These are phyloP conservation scores for Lachancea mirantina DNA, from an alignment of 805 yeast genomes.

Conservation along the genomic window DNA sequence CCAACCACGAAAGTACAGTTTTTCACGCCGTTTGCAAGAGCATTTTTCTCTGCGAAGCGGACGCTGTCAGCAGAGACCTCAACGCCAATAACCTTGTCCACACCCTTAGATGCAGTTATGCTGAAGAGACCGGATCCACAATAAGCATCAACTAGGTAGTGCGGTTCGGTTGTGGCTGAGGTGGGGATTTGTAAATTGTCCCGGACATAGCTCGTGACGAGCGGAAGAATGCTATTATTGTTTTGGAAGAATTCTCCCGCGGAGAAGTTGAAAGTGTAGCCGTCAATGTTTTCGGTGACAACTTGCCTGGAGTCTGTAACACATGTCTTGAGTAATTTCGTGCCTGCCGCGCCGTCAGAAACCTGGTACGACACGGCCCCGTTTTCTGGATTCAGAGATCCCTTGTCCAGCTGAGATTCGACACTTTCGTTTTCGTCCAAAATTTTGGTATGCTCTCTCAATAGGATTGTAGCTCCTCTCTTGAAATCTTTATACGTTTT, in stretches of 20 bases:
- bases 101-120: constrained; percentile 73
- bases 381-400: constrained; percentile 37
- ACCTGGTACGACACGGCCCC: constrained; percentile 35
- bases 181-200: constrained; percentile 49
- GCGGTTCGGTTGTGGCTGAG: constrained; percentile 40
- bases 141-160: constrained; percentile 84
- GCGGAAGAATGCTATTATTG: constrained; percentile 83
- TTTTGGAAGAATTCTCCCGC: constrained; percentile 97
- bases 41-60: constrained; percentile 77
- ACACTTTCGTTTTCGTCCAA: constrained; percentile 21
- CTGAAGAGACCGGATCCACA: constrained; percentile 95
- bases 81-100: constrained; percentile 84
- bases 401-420: constrained; percentile 34
- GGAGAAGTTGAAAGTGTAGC: constrained; percentile 73
- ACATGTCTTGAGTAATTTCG: constrained; percentile 53
- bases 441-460: constrained; percentile 67
- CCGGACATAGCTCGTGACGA: constrained; percentile 74
- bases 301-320: constrained; percentile 72
- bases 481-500: constrained; percentile 42
- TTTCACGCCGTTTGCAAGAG: constrained; percentile 60
- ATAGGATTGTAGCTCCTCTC: constrained; percentile 78
- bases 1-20: constrained; percentile 86
- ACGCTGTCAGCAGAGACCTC: constrained; percentile 91
- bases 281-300: constrained; percentile 69
- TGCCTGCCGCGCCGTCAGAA: constrained; percentile 28